These are phyloP conservation scores for Daldinia sp. DNA, from an alignment of 2,329 filamentous ascomycete genomes.

Conservation along the genomic window DNA sequence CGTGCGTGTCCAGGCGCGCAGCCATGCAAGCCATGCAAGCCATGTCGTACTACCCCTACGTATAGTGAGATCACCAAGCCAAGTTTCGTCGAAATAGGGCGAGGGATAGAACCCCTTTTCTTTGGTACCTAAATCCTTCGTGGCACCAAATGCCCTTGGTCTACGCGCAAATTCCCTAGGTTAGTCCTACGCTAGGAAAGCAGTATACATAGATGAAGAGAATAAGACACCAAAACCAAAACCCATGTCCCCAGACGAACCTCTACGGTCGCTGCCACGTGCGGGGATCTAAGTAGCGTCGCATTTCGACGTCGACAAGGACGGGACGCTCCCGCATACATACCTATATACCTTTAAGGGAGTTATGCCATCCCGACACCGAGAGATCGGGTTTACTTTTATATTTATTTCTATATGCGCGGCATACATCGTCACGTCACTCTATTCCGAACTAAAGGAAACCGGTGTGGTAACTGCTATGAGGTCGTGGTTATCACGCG, in stretches of 20 bases:
- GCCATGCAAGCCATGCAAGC: too few species aligned
- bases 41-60: neutral
- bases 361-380: neutral
- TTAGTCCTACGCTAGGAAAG: too few species aligned
- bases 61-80: neutral
- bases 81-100: neutral
- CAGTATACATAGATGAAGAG: too few species aligned
- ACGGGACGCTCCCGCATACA: too few species aligned
- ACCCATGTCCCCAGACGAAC: neutral
- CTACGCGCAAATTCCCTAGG: too few species aligned
- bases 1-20: neutral
- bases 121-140: neutral
- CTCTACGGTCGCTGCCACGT: neutral
- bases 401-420: neutral
- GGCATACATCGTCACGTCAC: neutral
- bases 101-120: neutral
- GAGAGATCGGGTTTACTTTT: neutral
- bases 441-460: neutral
- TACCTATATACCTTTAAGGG: neutral
- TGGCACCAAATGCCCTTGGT: too few species aligned
- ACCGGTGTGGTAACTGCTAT: neutral
- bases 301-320: neutral
- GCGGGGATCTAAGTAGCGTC: neutral
- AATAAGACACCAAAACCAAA: neutral
- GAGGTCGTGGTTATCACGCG: conserved; percentile 9